Evolutionary conservation across 176 grass and related monocot species (phyloP).

Genomic region (Oropetium thomaeum): DNA sequence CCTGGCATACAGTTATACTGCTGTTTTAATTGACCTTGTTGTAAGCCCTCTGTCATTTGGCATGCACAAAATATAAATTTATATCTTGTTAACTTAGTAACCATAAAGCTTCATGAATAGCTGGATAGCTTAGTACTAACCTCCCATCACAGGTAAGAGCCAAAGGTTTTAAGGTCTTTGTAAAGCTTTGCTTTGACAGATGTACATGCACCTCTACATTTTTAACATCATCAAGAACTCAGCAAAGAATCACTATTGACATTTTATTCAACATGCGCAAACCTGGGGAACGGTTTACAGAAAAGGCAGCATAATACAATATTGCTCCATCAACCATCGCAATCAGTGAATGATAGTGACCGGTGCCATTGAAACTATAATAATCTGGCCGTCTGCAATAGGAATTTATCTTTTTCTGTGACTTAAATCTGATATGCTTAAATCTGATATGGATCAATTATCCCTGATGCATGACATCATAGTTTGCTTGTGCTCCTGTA

Average conservation of each 20-base stretch:
- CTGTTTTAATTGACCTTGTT: not conserved
- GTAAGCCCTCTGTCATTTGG: not conserved
- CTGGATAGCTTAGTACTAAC: constrained; percentile 21
- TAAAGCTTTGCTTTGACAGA: not conserved
- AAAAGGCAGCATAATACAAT: not conserved
- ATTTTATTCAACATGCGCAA: not conserved
- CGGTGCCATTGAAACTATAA: constrained; percentile 8
- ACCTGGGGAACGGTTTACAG: constrained; percentile 8
- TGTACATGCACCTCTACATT: not conserved
- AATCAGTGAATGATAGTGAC: not conserved
- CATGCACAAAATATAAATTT: not conserved
- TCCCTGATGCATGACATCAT: not conserved
- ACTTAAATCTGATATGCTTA: not conserved
- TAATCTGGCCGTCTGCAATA: constrained; percentile 7
- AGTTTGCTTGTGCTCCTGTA: not conserved
- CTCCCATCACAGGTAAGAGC: constrained; percentile 23
- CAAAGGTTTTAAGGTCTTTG: not conserved
- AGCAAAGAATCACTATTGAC: constrained; percentile 1
- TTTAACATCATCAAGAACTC: constrained; percentile 15
- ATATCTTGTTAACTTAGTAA: constrained; percentile 29
- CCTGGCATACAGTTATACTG: not conserved
- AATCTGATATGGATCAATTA: not conserved
- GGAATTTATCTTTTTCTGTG: not conserved
- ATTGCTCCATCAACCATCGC: constrained; percentile 10
- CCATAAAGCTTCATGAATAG: constrained; percentile 15